Conservation (phyloP, 768 basidiomycete genomes). For the Leccinellum albellum region DNA sequence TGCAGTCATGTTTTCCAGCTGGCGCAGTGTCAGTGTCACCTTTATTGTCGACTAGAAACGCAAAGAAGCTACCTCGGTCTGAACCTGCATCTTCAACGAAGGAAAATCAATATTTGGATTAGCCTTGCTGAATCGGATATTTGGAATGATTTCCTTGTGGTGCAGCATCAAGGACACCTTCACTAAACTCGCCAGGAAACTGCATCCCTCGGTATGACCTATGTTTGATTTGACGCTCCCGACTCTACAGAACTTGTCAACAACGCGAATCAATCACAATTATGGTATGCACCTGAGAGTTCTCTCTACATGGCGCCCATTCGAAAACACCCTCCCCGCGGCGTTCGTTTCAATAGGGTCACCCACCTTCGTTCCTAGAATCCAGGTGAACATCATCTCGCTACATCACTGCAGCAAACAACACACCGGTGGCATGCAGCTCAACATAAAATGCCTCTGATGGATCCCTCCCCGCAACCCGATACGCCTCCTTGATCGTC, state of each 20-base stretch:
- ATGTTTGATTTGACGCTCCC: slow-evolving; percentile 27
- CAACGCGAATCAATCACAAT: not conserved
- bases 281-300: slow-evolving; percentile 13
- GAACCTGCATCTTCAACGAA: slow-evolving; percentile 24
- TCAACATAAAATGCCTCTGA: slow-evolving; percentile 47
- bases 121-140: slow-evolving; percentile 27
- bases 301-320: slow-evolving; percentile 16
- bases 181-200: slow-evolving; percentile 33
- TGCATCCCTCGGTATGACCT: slow-evolving; percentile 28
- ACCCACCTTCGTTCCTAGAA: slow-evolving; percentile 37
- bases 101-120: slow-evolving; percentile 26
- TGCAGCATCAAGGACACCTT: slow-evolving; percentile 33
- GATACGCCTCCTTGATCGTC: slow-evolving; percentile 33
- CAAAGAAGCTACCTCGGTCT: slow-evolving; percentile 16
- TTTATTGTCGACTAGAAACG: not conserved
- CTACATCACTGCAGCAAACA: not conserved
- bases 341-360: slow-evolving; percentile 52
- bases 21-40: not conserved
- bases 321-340: slow-evolving; percentile 37
- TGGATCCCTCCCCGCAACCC: slow-evolving; percentile 26
- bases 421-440: slow-evolving; percentile 43
- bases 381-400: not conserved
- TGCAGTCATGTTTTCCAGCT: slow-evolving; percentile 23
- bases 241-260: slow-evolving; percentile 12
- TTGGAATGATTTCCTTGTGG: slow-evolving; percentile 27